Evolutionary conservation across 2,329 filamentous ascomycete genomes (phyloP).

Genomic region (Catunica adiposa): DNA sequence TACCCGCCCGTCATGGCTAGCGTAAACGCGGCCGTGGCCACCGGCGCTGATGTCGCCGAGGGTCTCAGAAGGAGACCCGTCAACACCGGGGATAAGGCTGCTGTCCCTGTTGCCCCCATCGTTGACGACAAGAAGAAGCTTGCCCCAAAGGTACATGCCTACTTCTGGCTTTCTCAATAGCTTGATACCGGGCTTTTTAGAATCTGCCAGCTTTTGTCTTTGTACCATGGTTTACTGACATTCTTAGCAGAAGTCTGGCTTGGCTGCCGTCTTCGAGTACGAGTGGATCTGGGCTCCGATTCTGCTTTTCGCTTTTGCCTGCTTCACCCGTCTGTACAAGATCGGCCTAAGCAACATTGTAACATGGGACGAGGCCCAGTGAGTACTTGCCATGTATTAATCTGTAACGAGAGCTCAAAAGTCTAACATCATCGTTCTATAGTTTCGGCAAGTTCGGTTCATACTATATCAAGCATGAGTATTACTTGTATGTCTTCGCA

Average conservation of each 20-base stretch:
- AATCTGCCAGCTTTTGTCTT: too few species aligned
- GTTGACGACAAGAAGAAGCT: conserved; percentile 44
- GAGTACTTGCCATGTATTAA: conserved; percentile 20
- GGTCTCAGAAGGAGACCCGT: conserved; percentile 40
- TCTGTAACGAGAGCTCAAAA: neutral
- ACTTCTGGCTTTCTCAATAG: neutral
- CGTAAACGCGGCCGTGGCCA: conserved; percentile 38
- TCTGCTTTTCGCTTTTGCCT: conserved; percentile 42
- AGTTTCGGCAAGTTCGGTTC: conserved; percentile 96
- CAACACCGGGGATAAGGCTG: conserved; percentile 5
- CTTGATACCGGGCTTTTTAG: neutral
- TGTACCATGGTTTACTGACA: conserved; percentile 17
- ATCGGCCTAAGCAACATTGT: conserved; percentile 52
- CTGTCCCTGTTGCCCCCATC: conserved; percentile 19
- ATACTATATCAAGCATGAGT: conserved; percentile 96
- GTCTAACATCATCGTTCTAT: neutral
- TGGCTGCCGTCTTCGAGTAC: conserved; percentile 47
- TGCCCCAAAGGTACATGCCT: conserved; percentile 33
- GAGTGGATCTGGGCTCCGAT: conserved; percentile 45
- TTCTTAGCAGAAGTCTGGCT: conserved; percentile 32
- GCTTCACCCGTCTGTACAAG: conserved; percentile 53
- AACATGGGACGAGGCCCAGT: conserved; percentile 53
- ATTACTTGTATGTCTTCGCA: conserved; percentile 53
- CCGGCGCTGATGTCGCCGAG: conserved; percentile 42
- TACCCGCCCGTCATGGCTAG: conserved; percentile 30